Evolutionary conservation across 1,139 yeast genomes (phyloP), one percentile per base, ranked within the genome.

Genomic region (Diutina ranongensis): DNA sequence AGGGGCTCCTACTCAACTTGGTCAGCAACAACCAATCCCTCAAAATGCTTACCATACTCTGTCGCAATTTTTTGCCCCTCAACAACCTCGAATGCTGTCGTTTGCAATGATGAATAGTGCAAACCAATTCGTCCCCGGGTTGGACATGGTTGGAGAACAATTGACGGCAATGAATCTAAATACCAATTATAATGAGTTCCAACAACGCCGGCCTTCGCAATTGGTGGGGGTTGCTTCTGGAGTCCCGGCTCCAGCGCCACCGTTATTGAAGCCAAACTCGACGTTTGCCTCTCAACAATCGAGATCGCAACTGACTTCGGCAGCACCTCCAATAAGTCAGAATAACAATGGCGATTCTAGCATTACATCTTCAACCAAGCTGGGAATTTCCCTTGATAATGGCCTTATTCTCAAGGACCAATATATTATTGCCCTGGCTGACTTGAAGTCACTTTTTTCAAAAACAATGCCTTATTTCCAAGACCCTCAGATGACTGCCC

Each of bases 351-450:
- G 25, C 25, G n/a, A 18, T 8, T 19, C 12, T 10, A n/a, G 15
- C n/a, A n/a, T 5, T 8, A 3, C 38, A 7, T n/a, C 40, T 10
- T n/a, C 38, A 2, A n/a, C 38, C 2, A 21, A 36, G 21, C 40
- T 21, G 40, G 16, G 40, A 15, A 21, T 36, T 13, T 21, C 27
- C 40, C 40, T 36, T 20, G 84, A 78, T 45, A 78, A 78, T 54
- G 83, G 83, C 0, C 63, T 79, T 36, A 52, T 76, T 12, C 61
- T 79, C 46, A 72, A 70, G 49, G 74, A 74, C 46, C 71, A 67
- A 51, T 67, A 69, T 41, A 77, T 79, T 28, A 60, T 77, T 35
- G 74, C 83, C 1, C 76, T 83, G 0, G 64, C 71, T 0, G 75
- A 69, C 7, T 64, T 76, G 52, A 71, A 70, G 48, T 49, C 55